Evolutionary conservation across 345 rosid genomes (phyloP).

Genomic region (Limnanthes douglasii): DNA sequence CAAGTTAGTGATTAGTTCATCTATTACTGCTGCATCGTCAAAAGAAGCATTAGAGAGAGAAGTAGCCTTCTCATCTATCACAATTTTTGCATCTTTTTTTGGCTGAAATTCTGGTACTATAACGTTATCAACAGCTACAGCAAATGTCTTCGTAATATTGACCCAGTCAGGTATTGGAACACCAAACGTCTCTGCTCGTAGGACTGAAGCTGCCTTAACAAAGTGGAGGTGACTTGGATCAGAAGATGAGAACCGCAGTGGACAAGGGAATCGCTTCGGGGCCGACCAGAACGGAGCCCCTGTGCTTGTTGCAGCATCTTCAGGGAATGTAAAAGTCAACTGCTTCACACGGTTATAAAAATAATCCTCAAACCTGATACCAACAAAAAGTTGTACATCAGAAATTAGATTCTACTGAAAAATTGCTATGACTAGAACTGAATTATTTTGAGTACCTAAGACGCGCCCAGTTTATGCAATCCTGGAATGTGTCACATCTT

Average conservation of each 20-base stretch:
- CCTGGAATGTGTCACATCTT: conserved; percentile 74
- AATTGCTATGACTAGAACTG: background rate
- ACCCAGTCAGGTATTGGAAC: conserved; percentile 70
- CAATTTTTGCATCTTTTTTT: conserved; percentile 42
- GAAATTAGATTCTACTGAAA: background rate
- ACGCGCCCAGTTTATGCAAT: conserved; percentile 95
- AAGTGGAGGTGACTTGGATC: conserved; percentile 68
- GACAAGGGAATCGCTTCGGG: conserved; percentile 58
- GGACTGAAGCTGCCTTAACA: conserved; percentile 51
- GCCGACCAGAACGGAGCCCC: conserved; percentile 77
- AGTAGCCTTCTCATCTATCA: conserved; percentile 57
- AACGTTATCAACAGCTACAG: conserved; percentile 42
- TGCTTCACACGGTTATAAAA: conserved; percentile 76
- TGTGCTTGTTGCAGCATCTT: conserved; percentile 61
- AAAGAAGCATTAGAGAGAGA: conserved; percentile 21
- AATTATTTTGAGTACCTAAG: conserved; percentile 30
- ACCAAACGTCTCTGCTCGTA: conserved; percentile 78
- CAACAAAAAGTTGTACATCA: conserved; percentile 1
- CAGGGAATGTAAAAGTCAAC: conserved; percentile 66
- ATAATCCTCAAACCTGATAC: conserved; percentile 75
- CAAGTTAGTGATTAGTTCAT: conserved; percentile 27
- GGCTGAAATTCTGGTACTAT: conserved; percentile 59
- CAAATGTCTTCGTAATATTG: conserved; percentile 30
- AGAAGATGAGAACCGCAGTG: conserved; percentile 44
- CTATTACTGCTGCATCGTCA: conserved; percentile 42